phyloP scores from a whole-genome alignment of 192 early-diverging fungal species.

The Rhizophagus prolifer region DNA sequence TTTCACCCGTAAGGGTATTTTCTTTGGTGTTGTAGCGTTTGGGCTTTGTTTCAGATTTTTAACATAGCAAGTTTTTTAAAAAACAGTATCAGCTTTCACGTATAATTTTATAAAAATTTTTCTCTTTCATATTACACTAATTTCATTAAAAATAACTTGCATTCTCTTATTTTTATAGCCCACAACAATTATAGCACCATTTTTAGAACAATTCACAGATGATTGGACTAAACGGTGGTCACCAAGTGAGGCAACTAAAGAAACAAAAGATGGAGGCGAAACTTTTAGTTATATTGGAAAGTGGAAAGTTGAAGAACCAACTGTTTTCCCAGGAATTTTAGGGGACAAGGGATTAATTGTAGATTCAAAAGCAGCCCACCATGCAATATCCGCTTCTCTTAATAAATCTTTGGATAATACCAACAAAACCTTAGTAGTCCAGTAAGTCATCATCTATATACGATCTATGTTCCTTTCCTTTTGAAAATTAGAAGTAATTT shows the following conservation, averaged over 20 bases:
- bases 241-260: conserved; percentile 66
- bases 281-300: conserved; percentile 66
- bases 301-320: conserved; percentile 78
- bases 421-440: conserved; percentile 74
- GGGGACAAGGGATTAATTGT: conserved; percentile 80
- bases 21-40: background rate
- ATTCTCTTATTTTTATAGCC: conserved; percentile 44
- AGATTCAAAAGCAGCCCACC: conserved; percentile 78
- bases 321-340: conserved; percentile 52
- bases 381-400: conserved; percentile 82
- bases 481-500: background rate
- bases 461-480: background rate
- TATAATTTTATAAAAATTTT: background rate
- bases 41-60: background rate
- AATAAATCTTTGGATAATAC: conserved; percentile 69
- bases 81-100: background rate
- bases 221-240: conserved; percentile 66
- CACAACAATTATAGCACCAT: conserved; percentile 59
- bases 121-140: background rate
- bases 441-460: conserved; percentile 44
- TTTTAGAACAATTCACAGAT: conserved; percentile 72
- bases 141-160: conserved; percentile 1
- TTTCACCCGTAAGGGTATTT: background rate
- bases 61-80: background rate
- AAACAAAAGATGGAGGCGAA: conserved; percentile 73